Base-by-base conservation (phyloP, 139 green algal species). In the Micromonas commoda region DNA sequence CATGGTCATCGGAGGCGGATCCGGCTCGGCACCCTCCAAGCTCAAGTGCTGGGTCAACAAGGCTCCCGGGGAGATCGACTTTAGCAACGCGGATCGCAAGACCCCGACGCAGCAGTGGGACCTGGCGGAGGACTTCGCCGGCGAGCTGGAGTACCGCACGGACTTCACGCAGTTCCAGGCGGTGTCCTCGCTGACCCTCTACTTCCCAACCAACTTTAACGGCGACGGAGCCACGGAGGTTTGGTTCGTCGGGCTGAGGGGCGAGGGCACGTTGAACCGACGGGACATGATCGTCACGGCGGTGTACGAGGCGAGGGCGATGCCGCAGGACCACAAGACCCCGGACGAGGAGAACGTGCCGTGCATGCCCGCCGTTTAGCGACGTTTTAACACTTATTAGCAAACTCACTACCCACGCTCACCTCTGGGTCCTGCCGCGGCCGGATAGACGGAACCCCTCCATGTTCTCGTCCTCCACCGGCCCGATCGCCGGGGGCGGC, bases 1-100 rank as follows among this genome's bases (percentile, higher is more conserved):
- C 33, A 64, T 68, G 24, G 39, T 85, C 5, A 75, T 85, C 53
- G 81, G 81, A 1, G 81, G 81, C 26, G 23, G 13, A 21, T 37
- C 66, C 31, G 81, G 81, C 31, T 37, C 73, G 23, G 67, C 31
- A 20, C 81, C 81, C 35, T n/a, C 38, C 20, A 2, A 51, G 51
- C 28, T 78, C 52, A 32, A 35, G 20, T 23, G 21, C 3, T 78
- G 68, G 20, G 33, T 29, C 0, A 78, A 78, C 53, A 32, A 61
- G 1, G 45, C 45, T 16, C n/a, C 26, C 21, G 24, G 53, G 16
- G 34, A 78, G 16, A 60, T 78, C 1, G 34, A 78, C 26, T 61
- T 23, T n/a, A 20, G 35, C n/a, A 71, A 78, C 33, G 54, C 57
- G 51, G 3, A 28, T 23, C 39, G 72, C 2, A 78, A 69, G 72